Evolutionary conservation across 192 early-diverging fungal species (phyloP).

Genomic region (Coemansia sp.): DNA sequence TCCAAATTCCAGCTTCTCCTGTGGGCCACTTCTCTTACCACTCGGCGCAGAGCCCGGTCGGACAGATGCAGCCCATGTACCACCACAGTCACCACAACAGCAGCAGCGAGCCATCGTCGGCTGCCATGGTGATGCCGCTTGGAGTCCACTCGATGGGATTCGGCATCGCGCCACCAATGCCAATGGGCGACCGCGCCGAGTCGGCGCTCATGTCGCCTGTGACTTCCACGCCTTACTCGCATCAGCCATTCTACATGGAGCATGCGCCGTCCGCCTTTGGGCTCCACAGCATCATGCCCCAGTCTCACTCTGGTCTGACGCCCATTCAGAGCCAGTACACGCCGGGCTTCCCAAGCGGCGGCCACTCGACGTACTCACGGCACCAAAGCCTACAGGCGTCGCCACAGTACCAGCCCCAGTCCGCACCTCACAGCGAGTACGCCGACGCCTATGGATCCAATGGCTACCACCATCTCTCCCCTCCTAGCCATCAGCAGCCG

Average conservation of each 20-base stretch:
- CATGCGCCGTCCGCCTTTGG: constrained; percentile 18
- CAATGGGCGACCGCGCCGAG: constrained; percentile 25
- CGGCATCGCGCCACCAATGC: constrained; percentile 9
- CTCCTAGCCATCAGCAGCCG: constrained; percentile 8
- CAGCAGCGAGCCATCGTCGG: constrained; percentile 4
- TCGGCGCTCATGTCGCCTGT: constrained; percentile 15
- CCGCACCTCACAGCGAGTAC: background rate
- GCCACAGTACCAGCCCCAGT: background rate
- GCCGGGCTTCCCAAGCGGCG: background rate
- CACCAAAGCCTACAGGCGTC: background rate
- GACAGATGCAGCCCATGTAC: constrained; percentile 11
- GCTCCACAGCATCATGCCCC: constrained; percentile 26
- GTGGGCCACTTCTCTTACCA: constrained; percentile 20
- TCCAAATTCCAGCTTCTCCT: constrained; percentile 29
- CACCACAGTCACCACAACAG: too few species aligned
- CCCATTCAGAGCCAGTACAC: constrained; percentile 26
- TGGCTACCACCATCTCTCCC: background rate
- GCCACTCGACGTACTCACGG: background rate
- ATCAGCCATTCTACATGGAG: constrained; percentile 30
- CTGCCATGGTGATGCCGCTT: constrained; percentile 36
- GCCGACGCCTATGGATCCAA: background rate
- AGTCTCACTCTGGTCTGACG: constrained; percentile 16
- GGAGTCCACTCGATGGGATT: constrained; percentile 28
- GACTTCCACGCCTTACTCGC: constrained; percentile 9
- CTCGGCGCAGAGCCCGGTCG: constrained; percentile 7